phyloP scores from a whole-genome alignment of 2,329 filamentous ascomycete species.

The Aureobasidium pullulans region DNA sequence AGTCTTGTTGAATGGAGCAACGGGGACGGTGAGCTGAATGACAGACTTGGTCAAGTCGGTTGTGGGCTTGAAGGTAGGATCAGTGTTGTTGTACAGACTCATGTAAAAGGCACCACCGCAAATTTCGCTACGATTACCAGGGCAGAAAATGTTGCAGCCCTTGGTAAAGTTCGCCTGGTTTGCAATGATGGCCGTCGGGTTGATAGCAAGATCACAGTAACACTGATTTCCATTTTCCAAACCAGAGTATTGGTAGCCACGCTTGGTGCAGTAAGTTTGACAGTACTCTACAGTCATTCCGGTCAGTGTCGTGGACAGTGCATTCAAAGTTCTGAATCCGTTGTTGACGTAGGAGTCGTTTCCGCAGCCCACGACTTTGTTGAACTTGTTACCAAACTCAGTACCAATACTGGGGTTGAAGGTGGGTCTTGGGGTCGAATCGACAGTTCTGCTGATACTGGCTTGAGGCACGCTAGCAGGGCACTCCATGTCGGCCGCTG shows the following conservation, averaged over 20 bases:
- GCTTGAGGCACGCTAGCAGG: slow-evolving; percentile 19
- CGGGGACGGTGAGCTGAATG: slow-evolving; percentile 11
- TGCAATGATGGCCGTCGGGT: slow-evolving; percentile 20
- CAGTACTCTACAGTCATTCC: slow-evolving; percentile 30
- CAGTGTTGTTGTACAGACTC: slow-evolving; percentile 27
- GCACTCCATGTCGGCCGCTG: slow-evolving; percentile 25
- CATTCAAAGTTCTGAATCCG: slow-evolving; percentile 20
- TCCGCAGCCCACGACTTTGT: slow-evolving; percentile 30
- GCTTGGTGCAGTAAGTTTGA: slow-evolving; percentile 24
- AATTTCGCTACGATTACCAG: slow-evolving; percentile 20
- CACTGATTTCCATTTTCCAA: slow-evolving; percentile 29
- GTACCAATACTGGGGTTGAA: slow-evolving; percentile 21
- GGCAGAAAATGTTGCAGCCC: slow-evolving; percentile 23
- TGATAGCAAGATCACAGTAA: slow-evolving; percentile 28
- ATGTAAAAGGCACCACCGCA: slow-evolving; percentile 27
- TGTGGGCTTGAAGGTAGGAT: slow-evolving; percentile 20
- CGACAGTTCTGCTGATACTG: slow-evolving; percentile 21
- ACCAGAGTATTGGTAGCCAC: slow-evolving; percentile 25
- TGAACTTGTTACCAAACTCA: slow-evolving; percentile 22
- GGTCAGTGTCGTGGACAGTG: slow-evolving; percentile 19
- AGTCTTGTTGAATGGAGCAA: slow-evolving; percentile 18
- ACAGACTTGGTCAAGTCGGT: slow-evolving; percentile 12
- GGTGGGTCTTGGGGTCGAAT: slow-evolving; percentile 25
- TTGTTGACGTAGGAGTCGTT: slow-evolving; percentile 24
- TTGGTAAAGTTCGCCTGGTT: slow-evolving; percentile 22